phyloP scores from a whole-genome alignment of 1,284 basidiomycete species.

The Porogramme epimiltina region DNA sequence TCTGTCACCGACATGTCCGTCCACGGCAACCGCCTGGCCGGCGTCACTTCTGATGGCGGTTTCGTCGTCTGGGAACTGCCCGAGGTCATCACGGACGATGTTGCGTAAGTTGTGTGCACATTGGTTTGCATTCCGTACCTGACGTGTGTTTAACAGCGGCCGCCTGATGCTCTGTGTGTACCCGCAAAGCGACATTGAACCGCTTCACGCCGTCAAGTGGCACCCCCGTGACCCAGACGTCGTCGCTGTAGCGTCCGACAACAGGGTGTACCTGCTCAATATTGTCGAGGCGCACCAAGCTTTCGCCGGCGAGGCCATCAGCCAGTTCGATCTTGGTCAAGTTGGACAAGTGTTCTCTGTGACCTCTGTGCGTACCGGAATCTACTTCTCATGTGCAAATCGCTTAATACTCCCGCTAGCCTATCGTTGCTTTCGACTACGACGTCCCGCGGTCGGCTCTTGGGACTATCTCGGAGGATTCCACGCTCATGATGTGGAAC shows the following conservation, averaged over 20 bases:
- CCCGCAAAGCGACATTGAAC: conserved; percentile 57
- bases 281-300: conserved; percentile 57
- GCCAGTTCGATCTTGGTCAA: conserved; percentile 64
- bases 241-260: conserved; percentile 77
- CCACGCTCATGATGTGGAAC: conserved; percentile 77
- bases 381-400: background rate
- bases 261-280: conserved; percentile 73
- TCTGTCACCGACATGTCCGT: conserved; percentile 84
- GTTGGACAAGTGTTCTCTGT: conserved; percentile 67
- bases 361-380: conserved; percentile 56
- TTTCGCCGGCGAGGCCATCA: conserved; percentile 62
- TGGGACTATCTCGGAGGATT: conserved; percentile 78
- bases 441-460: conserved; percentile 72
- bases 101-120: conserved; percentile 55
- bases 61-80: conserved; percentile 86
- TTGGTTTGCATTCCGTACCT: background rate
- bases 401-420: conserved; percentile 40
- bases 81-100: conserved; percentile 78
- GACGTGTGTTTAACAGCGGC: conserved; percentile 48
- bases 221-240: conserved; percentile 74
- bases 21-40: conserved; percentile 76
- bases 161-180: conserved; percentile 69
- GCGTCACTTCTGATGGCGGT: conserved; percentile 82
- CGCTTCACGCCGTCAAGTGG: conserved; percentile 80
- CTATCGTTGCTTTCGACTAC: conserved; percentile 80